Conservation (phyloP, 148 eudicot genomes). For the Chenopodium quinoa region DNA sequence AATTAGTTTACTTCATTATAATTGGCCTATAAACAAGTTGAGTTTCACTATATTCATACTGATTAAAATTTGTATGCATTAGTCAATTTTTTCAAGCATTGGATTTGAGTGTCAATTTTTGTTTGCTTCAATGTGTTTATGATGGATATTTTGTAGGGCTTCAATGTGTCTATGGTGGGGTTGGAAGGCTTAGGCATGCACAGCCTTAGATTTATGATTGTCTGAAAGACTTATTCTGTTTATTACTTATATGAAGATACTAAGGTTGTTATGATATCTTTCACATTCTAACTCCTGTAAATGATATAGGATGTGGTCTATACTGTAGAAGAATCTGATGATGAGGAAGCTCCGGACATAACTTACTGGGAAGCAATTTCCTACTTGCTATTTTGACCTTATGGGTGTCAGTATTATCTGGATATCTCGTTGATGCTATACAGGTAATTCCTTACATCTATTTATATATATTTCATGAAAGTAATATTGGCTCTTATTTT, state of each 20-base stretch:
- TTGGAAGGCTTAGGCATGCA: background rate
- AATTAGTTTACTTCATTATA: too few relatives aligned
- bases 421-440: conserved; percentile 88
- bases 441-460: conserved; percentile 42
- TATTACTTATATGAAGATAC: background rate
- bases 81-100: too few relatives aligned
- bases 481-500: background rate
- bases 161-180: background rate
- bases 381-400: conserved; percentile 79
- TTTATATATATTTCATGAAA: background rate
- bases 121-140: too few relatives aligned
- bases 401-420: conserved; percentile 88
- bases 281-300: conserved; percentile 10
- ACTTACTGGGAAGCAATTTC: conserved; percentile 68
- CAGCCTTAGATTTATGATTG: background rate
- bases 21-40: too few relatives aligned
- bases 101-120: too few relatives aligned
- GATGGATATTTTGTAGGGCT: background rate
- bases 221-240: background rate
- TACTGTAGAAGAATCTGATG: conserved; percentile 46
- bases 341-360: conserved; percentile 81
- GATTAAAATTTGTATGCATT: too few relatives aligned
- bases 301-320: conserved; percentile 44
- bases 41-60: too few relatives aligned
- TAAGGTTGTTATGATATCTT: background rate